Base-by-base conservation (phyloP, 306 rosid genomes). In the barrel medic (Medicago truncatula) region DNA sequence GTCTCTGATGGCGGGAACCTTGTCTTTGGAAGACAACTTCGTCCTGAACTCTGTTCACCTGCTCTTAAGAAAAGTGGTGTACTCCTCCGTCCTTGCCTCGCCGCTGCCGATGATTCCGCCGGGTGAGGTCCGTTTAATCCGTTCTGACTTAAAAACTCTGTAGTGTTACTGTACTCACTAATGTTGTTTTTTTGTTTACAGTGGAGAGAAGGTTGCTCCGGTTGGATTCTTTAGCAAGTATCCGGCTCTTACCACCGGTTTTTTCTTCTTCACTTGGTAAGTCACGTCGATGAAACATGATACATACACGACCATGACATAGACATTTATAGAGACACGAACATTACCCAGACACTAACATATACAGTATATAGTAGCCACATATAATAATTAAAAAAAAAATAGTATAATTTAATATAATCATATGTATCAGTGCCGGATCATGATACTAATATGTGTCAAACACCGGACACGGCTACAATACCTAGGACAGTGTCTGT, bases 111-210 rank as follows among this genome's bases (percentile, higher is more conserved):
- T 47, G 98, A 94, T 91, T 94, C 98, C 87, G 88, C 96, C 87
- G 98, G 98, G 98, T 94, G 98, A 94, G 98, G 97, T 94, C 96
- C 98, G 96, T 91, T 79, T 85, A 92, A 80, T 88, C 89, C 91
- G 96, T 86, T 91, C 86, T 82, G 86, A 79, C 87, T 80, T 89
- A 70, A 88, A 20, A 47, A 79, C 64, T 86, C 80, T 60, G 16
- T 61, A 78, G 36, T 47, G 59, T 78, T 72, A 38, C 80, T 31
- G 74, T 73, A 74, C 78, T 67, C 20, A 88, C 86, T 85, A 72
- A 83, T 67, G 73, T 58, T 47, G 4, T 58, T 52, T 43, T 9
- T 36, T 4, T 38, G 17, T 0, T 62, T 66, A 28, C 91, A 93
- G 97, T 49, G 97, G 85, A 63, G 86, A 85, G 49, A 91, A 93